Base-by-base conservation (phyloP, 495 filamentous ascomycete species). In the Lentithecium fluviatile region DNA sequence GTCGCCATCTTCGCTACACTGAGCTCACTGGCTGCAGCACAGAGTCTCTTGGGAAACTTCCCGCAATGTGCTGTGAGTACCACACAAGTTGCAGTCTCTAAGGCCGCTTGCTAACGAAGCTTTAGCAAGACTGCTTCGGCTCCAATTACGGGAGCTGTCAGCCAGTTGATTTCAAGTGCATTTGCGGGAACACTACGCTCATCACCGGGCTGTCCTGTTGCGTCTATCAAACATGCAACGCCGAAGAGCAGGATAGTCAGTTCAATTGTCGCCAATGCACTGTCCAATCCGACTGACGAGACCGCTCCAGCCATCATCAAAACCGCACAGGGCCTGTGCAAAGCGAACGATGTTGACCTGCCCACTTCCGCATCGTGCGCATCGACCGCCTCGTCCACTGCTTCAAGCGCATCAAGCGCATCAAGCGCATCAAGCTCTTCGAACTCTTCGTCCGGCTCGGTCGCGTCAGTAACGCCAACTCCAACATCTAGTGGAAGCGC, bases 191-290 rank as follows among this genome's bases (percentile, higher is more conserved):
- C 71, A 64, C 71, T 6, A 68, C 70, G 8, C 88, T 89, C 76
- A 77, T 95, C 57, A 64, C 45, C 36, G 62, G 72, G 32, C 83
- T 94, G 56, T 74, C 83, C 26, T 88, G 86, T 77, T 95, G 90
- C 70, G 76, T 95, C 6, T 68, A 71, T 23, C 68, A 65, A 2
- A 69, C 57, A 10, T 95, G 90, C 73, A 61, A 70, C 45, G 7
- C 58, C 0, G 70, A 71, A 0, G 85, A 88, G 38, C 82, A 88
- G 69, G 38, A 80, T 21, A 70, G 85, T 86, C 76, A 72, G 59
- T 62, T 1, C 15, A 46, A 26, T 42, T 6, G 29, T 46, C 50
- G 11, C 15, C 29, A 32, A 32, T 10, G 20, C 50, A 20, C n/a
- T n/a, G 20, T 42, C 53, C 17, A 4, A 23, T 8, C 10, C 20